phyloP scores from a whole-genome alignment of 257 asterid genomes.

The Jaltomata sinuosa region DNA sequence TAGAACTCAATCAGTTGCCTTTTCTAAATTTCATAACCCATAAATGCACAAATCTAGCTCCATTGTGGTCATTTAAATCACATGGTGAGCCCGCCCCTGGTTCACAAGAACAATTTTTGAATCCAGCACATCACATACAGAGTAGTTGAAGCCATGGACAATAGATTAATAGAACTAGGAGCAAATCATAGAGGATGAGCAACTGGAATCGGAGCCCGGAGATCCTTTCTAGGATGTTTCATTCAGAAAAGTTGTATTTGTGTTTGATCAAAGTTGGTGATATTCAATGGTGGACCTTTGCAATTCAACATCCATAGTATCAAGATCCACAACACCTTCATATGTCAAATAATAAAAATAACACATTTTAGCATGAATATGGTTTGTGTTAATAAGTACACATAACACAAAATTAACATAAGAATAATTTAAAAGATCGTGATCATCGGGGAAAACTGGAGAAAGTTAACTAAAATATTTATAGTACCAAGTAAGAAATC shows the following conservation, averaged over 20 bases:
- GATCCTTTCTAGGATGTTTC: conserved; percentile 89
- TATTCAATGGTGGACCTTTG: conserved; percentile 91
- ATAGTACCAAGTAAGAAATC: too few relatives aligned
- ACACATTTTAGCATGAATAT: neutral
- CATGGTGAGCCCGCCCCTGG: conserved; percentile 15
- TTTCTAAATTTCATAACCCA: too few relatives aligned
- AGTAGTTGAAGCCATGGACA: conserved; percentile 69
- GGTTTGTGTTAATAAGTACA: neutral
- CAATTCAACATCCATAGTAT: conserved; percentile 80
- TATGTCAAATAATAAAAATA: conserved; percentile 75
- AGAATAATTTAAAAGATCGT: neutral
- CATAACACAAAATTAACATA: neutral
- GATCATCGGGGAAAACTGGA: neutral
- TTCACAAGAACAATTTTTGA: conserved; percentile 56
- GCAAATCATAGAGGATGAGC: conserved; percentile 85
- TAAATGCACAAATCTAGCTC: too few relatives aligned
- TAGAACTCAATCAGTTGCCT: too few relatives aligned
- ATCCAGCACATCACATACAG: conserved; percentile 55
- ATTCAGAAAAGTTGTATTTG: conserved; percentile 82
- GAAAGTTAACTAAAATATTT: neutral
- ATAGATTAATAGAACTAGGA: conserved; percentile 69
- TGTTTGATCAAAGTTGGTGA: conserved; percentile 97
- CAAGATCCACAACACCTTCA: conserved; percentile 94
- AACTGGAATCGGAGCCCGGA: conserved; percentile 77
- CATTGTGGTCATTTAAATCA: too few relatives aligned